Evolutionary conservation across 306 rosid species (phyloP), one percentile per base, ranked within the genome.

Genomic region (Luffa aegyptiaca): DNA sequence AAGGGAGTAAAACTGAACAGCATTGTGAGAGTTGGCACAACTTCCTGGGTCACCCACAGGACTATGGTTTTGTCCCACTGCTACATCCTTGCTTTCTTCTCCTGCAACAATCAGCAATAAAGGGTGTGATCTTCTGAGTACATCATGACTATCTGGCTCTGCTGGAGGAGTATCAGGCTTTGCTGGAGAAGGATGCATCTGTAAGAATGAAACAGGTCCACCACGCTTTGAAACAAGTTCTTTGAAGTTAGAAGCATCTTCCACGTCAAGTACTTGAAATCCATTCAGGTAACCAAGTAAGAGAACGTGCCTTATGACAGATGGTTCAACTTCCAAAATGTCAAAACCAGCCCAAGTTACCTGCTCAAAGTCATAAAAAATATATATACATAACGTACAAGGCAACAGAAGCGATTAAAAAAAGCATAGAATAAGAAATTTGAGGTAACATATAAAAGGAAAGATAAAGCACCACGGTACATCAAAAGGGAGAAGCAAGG

Each of bases 311-410:
- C 83, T 92, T 69, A 79, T 63, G 81, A 56, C 56, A 51, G 88
- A 86, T 21, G 80, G 91, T 83, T 86, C 82, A 83, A 90, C 83
- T 89, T 90, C 97, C 81, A 93, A 87, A 82, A 73, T 84, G 81
- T 92, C 98, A 83, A 93, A 93, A 66, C 93, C 93, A 81, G 98
- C 98, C 97, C 98, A 93, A 39, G 91, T 89, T 59, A 93, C 93
- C 98, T 93, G 89, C 80, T 82, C 56, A 31, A 31, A 46, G 81
- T 82, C 83, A 76, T 80, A 8, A 65, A 42, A 17, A 79, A 33
- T 75, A 57, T 61, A 75, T 4, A 55, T 18, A 20, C 51, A 77
- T 62, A 65, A 16, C 6, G 48, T 48, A 62, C 39, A 13, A 64
- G 37, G 36, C 20, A n/a, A 53, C 9, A n/a, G 42, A 31, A 78